Conservation (phyloP, 352 stramenopile species). For the Heterotrichella gracilis region DNA sequence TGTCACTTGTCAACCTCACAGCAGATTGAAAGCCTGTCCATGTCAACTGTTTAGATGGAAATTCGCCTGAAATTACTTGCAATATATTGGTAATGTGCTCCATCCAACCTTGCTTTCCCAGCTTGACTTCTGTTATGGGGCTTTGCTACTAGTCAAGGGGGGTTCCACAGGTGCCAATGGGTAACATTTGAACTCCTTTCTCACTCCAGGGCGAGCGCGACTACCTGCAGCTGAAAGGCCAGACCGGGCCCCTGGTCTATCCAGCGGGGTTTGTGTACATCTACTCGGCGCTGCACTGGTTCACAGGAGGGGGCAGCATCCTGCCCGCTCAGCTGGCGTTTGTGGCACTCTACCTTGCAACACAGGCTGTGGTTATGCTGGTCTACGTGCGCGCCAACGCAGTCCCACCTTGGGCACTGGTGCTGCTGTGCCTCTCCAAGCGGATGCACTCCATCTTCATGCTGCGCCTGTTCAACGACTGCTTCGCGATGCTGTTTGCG, state of each 20-base stretch:
- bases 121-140: too few species aligned
- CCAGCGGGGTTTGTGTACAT: constrained; percentile 84
- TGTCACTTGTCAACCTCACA: too few species aligned
- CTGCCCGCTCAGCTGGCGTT: constrained; percentile 59
- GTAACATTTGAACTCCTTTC: too few species aligned
- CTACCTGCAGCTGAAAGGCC: constrained; percentile 66
- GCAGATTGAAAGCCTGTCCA: too few species aligned
- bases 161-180: too few species aligned
- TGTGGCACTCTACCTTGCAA: constrained; percentile 60
- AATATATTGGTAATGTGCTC: too few species aligned
- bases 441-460: constrained; percentile 88
- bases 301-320: constrained; percentile 37
- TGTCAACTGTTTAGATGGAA: too few species aligned
- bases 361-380: constrained; percentile 40
- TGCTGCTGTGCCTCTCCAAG: constrained; percentile 60
- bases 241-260: constrained; percentile 84
- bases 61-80: too few species aligned
- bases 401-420: constrained; percentile 31
- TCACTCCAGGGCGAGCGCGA: constrained; percentile 66
- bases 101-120: too few species aligned
- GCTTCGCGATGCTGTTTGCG: constrained; percentile 62
- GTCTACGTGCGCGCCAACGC: constrained; percentile 30
- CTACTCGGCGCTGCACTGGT: constrained; percentile 53
- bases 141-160: too few species aligned
- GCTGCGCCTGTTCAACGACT: constrained; percentile 91